Percentiles rank a stretch among this genome's conserved stretches.
Conservation (phyloP, 768 basidiomycete genomes). For the Imleria badia region DNA sequence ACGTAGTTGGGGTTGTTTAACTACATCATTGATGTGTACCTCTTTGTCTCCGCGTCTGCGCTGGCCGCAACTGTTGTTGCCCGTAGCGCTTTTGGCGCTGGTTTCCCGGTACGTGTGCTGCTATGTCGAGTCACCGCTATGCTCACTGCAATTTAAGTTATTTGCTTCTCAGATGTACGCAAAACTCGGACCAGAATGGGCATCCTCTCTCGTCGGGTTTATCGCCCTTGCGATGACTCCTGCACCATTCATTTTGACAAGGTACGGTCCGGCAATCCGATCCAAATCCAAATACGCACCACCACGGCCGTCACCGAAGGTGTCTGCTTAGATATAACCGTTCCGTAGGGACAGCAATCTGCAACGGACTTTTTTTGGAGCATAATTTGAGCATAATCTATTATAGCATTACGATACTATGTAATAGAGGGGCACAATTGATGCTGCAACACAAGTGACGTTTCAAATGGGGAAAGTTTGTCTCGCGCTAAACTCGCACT, state of each 20-base stretch:
- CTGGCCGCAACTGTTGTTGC: conserved; percentile 53
- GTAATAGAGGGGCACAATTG: too few relatives aligned
- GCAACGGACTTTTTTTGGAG: not conserved
- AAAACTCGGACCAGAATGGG: conserved; percentile 52
- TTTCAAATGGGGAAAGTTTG: not conserved
- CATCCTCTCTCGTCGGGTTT: conserved; percentile 55
- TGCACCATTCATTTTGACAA: conserved; percentile 47
- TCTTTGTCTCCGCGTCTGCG: conserved; percentile 54
- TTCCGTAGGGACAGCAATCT: too few relatives aligned
- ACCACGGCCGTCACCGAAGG: conserved; percentile 14
- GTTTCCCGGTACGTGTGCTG: conserved; percentile 36
- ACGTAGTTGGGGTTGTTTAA: conserved; percentile 51
- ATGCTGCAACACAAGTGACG: too few relatives aligned
- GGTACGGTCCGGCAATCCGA: conserved; percentile 44
- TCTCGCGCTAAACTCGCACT: not conserved
- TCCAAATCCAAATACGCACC: conserved; percentile 45
- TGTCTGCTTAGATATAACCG: conserved; percentile 13
- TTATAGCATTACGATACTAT: too few relatives aligned
- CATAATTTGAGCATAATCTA: not conserved
- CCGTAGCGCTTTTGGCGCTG: conserved; percentile 53
- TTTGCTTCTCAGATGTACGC: conserved; percentile 58
- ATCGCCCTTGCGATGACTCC: conserved; percentile 53
- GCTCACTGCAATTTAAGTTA: conserved; percentile 29
- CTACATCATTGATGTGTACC: conserved; percentile 63
- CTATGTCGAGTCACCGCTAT: not conserved